A percentile compares a stretch with the other conserved stretches of the same genome.
phyloP scores from a whole-genome alignment of 176 grass and related monocot species.

The Thinopyrum elongatum region DNA sequence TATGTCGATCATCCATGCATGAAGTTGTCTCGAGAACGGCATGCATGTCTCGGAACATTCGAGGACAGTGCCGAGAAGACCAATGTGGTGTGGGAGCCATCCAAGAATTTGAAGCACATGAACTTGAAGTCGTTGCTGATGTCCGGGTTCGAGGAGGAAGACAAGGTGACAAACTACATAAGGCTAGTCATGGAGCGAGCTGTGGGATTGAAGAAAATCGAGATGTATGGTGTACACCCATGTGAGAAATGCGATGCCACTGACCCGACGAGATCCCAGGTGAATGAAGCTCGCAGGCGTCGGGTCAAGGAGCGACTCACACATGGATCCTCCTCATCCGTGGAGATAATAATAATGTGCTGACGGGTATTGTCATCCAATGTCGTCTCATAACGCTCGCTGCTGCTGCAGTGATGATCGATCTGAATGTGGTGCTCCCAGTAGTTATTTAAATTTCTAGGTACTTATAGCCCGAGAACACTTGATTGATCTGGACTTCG shows the following conservation, averaged over 20 bases:
- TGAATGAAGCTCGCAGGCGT: background rate
- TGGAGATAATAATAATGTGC: background rate
- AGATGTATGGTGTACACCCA: background rate
- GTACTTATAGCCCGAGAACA: no score
- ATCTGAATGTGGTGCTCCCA: no score
- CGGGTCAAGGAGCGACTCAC: background rate
- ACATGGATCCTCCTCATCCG: background rate
- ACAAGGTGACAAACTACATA: background rate
- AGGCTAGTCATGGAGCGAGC: slow-evolving; percentile 1
- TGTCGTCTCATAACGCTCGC: no score
- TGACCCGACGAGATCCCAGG: background rate
- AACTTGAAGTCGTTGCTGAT: background rate
- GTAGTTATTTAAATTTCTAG: no score
- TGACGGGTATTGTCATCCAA: background rate
- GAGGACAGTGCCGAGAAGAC: background rate
- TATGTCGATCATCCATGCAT: background rate
- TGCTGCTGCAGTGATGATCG: no score
- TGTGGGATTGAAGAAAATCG: background rate
- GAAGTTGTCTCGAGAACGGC: background rate
- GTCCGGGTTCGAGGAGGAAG: background rate
- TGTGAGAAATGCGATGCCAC: background rate
- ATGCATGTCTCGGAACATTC: background rate
- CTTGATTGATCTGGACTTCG: no score
- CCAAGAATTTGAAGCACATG: background rate
- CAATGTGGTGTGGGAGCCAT: background rate